Conservation (phyloP, 257 asterid species). For the Scutellaria galericulata region DNA sequence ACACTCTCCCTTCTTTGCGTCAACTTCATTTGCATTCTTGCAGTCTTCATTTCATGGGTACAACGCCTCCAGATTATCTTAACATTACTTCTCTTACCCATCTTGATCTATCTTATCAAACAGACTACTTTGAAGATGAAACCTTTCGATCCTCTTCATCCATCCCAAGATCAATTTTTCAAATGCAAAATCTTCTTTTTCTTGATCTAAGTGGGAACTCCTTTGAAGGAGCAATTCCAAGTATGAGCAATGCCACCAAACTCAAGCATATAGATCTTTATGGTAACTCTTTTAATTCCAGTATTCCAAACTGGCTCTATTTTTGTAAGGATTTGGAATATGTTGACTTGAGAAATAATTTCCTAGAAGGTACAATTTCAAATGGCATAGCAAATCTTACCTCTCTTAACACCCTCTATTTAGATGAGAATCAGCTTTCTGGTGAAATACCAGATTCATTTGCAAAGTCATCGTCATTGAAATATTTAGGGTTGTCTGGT, state of each 20-base stretch:
- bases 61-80: background rate
- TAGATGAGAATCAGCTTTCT: slow-evolving; percentile 34
- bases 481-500: background rate
- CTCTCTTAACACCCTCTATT: slow-evolving; percentile 29
- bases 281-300: slow-evolving; percentile 22
- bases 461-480: slow-evolving; percentile 28
- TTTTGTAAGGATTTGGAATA: slow-evolving; percentile 18
- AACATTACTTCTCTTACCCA: too few relatives aligned
- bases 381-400: slow-evolving; percentile 34
- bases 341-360: background rate
- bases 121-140: background rate
- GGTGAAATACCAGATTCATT: slow-evolving; percentile 37
- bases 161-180: slow-evolving; percentile 34
- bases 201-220: background rate
- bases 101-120: background rate
- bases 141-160: background rate
- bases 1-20: slow-evolving; percentile 22
- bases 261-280: slow-evolving; percentile 31
- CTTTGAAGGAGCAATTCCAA: slow-evolving; percentile 32
- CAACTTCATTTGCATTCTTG: background rate
- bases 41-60: background rate
- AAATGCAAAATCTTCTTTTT: slow-evolving; percentile 10
- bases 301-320: slow-evolving; percentile 42
- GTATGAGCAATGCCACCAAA: slow-evolving; percentile 9
- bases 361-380: slow-evolving; percentile 36